Conservation (phyloP, 1,284 basidiomycete genomes). For the Pholiota adiposa region DNA sequence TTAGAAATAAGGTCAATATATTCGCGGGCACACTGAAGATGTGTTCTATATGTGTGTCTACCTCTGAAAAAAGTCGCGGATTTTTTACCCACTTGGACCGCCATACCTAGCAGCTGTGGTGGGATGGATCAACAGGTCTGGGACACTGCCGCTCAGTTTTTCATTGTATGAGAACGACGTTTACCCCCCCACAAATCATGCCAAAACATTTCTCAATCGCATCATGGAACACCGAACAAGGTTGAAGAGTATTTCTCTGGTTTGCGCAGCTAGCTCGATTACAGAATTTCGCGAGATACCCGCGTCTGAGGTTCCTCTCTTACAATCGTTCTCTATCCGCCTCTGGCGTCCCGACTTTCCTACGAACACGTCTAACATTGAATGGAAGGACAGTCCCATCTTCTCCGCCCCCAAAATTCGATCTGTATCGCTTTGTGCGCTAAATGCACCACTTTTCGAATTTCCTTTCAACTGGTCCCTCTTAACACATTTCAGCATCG, state of each 20-base stretch:
- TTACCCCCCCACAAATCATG: neutral
- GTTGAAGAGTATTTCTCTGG: neutral
- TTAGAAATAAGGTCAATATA: too few species aligned
- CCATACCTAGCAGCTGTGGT: neutral
- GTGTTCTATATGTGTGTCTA: too few species aligned
- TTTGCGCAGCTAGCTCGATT: neutral
- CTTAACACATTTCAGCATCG: neutral
- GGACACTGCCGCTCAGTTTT: neutral
- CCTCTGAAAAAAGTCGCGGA: too few species aligned
- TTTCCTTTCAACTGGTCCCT: conserved; percentile 2
- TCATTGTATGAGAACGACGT: conserved; percentile 2
- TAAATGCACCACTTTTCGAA: neutral
- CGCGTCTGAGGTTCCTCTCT: conserved; percentile 1
- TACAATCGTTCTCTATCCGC: conserved; percentile 1
- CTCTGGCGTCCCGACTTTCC: neutral
- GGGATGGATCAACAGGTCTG: conserved; percentile 1
- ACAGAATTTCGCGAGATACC: neutral
- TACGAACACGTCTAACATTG: neutral
- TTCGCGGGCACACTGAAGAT: too few species aligned
- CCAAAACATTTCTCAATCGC: neutral
- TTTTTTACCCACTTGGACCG: too few species aligned
- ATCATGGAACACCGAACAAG: neutral
- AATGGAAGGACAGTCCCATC: neutral
- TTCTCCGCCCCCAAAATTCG: neutral
- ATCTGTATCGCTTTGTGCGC: neutral